Evolutionary conservation across 345 rosid genomes (phyloP).

Genomic region (Diplotaxis tenuifolia): DNA sequence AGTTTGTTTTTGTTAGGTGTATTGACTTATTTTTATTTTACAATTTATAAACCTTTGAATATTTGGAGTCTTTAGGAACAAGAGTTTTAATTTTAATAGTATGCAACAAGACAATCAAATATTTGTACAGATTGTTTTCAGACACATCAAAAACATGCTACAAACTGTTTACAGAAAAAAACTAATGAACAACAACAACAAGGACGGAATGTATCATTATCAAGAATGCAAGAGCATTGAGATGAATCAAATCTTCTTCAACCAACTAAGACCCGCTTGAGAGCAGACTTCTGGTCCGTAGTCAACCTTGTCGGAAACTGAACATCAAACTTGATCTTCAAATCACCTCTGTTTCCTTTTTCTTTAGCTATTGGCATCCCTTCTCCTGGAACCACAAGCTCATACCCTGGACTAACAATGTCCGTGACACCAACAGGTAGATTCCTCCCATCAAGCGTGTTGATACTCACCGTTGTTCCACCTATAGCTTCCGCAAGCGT

Average conservation of each 20-base stretch:
- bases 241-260: constrained; percentile 25
- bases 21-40: background rate
- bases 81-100: background rate
- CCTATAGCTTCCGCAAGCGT: constrained; percentile 82
- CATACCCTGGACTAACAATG: constrained; percentile 73
- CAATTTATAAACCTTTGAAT: background rate
- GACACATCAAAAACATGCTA: background rate
- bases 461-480: constrained; percentile 65
- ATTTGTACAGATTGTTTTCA: constrained; percentile 21
- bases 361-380: constrained; percentile 94
- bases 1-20: background rate
- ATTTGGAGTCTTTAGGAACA: too few species aligned
- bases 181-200: background rate
- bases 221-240: background rate
- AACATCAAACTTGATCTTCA: constrained; percentile 76
- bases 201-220: background rate
- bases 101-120: constrained; percentile 8
- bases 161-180: background rate
- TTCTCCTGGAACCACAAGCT: constrained; percentile 73
- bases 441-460: constrained; percentile 62
- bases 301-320: constrained; percentile 74
- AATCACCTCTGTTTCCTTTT: constrained; percentile 66
- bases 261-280: constrained; percentile 61
- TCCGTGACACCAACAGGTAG: constrained; percentile 62
- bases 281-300: constrained; percentile 67